These are phyloP conservation scores for Hypomontagnella submonticulosa DNA, from an alignment of 495 filamentous ascomycete species.

Conservation along the genomic window DNA sequence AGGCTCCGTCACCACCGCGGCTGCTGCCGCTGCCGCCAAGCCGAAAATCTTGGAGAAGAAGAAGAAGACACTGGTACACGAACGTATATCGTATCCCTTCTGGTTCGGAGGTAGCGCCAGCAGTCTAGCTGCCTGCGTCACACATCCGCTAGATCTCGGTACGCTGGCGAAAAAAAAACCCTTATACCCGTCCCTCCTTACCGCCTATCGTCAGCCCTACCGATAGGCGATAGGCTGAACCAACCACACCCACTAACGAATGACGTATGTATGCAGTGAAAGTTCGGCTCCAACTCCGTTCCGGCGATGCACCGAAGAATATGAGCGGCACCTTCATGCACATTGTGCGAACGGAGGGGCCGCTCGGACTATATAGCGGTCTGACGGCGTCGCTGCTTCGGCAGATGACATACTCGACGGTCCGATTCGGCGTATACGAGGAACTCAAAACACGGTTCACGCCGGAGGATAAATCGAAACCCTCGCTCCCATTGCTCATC, in stretches of 20 bases:
- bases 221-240: slow-evolving; percentile 2
- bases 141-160: slow-evolving; percentile 90
- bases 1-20: slow-evolving; percentile 25
- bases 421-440: slow-evolving; percentile 94
- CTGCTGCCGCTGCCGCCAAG: slow-evolving; percentile 32
- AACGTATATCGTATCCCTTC: slow-evolving; percentile 76
- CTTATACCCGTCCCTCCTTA: background rate
- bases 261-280: slow-evolving; percentile 48
- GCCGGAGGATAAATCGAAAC: slow-evolving; percentile 61
- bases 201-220: slow-evolving; percentile 1
- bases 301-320: slow-evolving; percentile 69
- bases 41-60: slow-evolving; percentile 45
- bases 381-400: slow-evolving; percentile 92
- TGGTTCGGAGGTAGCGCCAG: slow-evolving; percentile 96
- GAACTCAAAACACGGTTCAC: slow-evolving; percentile 76
- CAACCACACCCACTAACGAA: slow-evolving; percentile 33
- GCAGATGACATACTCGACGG: slow-evolving; percentile 91
- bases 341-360: slow-evolving; percentile 70
- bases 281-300: slow-evolving; percentile 88
- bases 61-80: slow-evolving; percentile 41
- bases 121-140: slow-evolving; percentile 88
- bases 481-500: slow-evolving; percentile 77
- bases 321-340: slow-evolving; percentile 87
- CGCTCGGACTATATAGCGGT: slow-evolving; percentile 84
- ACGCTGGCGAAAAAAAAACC: slow-evolving; percentile 45